Percentiles rank a stretch among this genome's conserved stretches.
Conservation (phyloP, 768 basidiomycete genomes). For the Thelephora ganbajun region DNA sequence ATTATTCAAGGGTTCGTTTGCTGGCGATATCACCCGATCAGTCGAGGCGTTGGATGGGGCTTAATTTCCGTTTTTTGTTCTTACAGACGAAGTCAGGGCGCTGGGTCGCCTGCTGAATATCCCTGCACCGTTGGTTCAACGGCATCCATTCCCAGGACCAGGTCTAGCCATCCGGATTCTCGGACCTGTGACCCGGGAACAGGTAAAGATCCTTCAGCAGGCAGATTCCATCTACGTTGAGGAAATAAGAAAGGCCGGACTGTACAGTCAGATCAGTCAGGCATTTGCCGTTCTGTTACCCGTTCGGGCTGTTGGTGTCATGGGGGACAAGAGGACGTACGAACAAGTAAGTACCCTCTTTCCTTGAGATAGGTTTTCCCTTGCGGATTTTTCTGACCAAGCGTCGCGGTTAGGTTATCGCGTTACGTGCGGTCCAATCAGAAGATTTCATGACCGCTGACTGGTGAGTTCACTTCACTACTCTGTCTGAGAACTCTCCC, state of each 20-base stretch:
- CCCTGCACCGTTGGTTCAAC: slow-evolving; percentile 83
- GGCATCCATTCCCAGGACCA: slow-evolving; percentile 98
- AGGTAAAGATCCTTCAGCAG: slow-evolving; percentile 81
- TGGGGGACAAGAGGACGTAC: slow-evolving; percentile 93
- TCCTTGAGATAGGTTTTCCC: too few relatives aligned
- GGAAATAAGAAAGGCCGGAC: slow-evolving; percentile 84
- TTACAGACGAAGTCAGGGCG: slow-evolving; percentile 83
- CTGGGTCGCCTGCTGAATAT: slow-evolving; percentile 86
- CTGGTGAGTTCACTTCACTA: slow-evolving; percentile 42
- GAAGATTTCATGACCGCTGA: slow-evolving; percentile 99
- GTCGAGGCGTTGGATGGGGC: neutral
- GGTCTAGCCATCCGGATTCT: slow-evolving; percentile 97
- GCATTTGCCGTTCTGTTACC: slow-evolving; percentile 95
- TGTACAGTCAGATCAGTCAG: slow-evolving; percentile 90
- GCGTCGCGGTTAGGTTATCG: slow-evolving; percentile 51
- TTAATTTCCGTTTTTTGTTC: neutral
- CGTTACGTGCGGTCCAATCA: slow-evolving; percentile 88
- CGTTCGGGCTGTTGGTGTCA: slow-evolving; percentile 93
- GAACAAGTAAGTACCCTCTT: slow-evolving; percentile 51
- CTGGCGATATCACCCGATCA: neutral
- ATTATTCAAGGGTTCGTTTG: slow-evolving; percentile 80
- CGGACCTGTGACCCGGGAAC: slow-evolving; percentile 86
- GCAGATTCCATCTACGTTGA: slow-evolving; percentile 97
- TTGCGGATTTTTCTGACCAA: too few relatives aligned
- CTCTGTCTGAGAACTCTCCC: neutral